phyloP scores from a whole-genome alignment of 306 rosid genomes.

The Elaeagnus macrophylla region DNA sequence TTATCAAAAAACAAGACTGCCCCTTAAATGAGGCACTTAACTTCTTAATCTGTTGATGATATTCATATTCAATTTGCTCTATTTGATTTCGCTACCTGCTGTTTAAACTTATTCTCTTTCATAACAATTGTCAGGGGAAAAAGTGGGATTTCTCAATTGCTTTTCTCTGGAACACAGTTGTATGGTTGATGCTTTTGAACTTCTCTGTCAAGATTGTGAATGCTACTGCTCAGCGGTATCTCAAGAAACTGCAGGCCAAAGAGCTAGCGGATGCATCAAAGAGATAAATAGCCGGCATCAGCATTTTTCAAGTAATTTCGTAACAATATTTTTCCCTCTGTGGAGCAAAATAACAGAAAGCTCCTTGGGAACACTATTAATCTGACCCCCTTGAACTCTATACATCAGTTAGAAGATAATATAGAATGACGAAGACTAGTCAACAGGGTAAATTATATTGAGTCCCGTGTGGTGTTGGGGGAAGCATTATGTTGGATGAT shows the following conservation, averaged over 20 bases:
- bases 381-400: too few relatives aligned
- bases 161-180: conserved; percentile 73
- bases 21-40: too few relatives aligned
- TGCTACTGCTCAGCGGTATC: conserved; percentile 72
- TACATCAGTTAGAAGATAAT: too few relatives aligned
- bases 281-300: conserved; percentile 21
- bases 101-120: neutral
- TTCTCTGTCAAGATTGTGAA: conserved; percentile 81
- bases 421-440: too few relatives aligned
- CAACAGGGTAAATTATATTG: too few relatives aligned
- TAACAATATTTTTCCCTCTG: too few relatives aligned
- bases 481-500: too few relatives aligned
- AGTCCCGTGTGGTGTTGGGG: too few relatives aligned
- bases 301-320: too few relatives aligned
- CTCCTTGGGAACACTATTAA: too few relatives aligned
- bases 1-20: too few relatives aligned
- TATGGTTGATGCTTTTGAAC: conserved; percentile 96
- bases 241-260: conserved; percentile 62
- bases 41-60: neutral
- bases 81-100: neutral
- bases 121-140: conserved; percentile 39
- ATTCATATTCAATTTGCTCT: neutral
- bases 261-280: conserved; percentile 39
- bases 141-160: conserved; percentile 84
- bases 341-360: too few relatives aligned